A percentile compares a stretch with the other conserved stretches of the same genome.
Conservation (phyloP, 768 basidiomycete genomes). For the Tricholoma saponaceum region DNA sequence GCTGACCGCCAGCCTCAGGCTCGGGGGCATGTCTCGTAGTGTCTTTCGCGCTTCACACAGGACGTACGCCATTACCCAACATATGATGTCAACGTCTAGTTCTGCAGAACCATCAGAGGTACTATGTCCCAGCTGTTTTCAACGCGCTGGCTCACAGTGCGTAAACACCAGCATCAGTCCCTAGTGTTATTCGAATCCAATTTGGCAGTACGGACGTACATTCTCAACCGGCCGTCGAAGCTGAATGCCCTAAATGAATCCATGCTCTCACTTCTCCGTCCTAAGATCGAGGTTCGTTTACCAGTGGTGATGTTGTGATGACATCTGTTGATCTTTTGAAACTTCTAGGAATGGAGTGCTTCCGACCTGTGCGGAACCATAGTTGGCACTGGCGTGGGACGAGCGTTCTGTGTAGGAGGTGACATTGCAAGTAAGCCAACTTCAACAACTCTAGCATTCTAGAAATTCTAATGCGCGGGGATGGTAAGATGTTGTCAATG, state of each 20-base stretch:
- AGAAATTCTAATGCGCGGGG: neutral
- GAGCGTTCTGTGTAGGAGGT: conserved; percentile 92
- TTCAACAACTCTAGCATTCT: conserved; percentile 2
- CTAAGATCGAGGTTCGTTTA: conserved; percentile 68
- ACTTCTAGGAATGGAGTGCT: conserved; percentile 66
- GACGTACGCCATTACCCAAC: conserved; percentile 41
- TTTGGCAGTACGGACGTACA: conserved; percentile 59
- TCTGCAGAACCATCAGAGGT: conserved; percentile 32
- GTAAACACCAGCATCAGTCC: conserved; percentile 26
- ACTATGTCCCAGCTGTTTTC: conserved; percentile 12
- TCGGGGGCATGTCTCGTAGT: conserved; percentile 40
- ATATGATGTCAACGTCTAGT: conserved; percentile 41
- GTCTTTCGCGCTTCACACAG: conserved; percentile 34
- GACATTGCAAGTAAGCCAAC: conserved; percentile 77
- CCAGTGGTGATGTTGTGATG: conserved; percentile 1
- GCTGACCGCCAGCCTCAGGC: conserved; percentile 23
- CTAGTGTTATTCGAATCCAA: conserved; percentile 70
- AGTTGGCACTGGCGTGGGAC: conserved; percentile 64
- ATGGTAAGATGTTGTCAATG: conserved; percentile 48
- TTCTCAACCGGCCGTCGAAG: conserved; percentile 76
- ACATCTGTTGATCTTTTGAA: conserved; percentile 10
- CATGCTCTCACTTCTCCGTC: conserved; percentile 70
- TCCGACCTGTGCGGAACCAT: conserved; percentile 71
- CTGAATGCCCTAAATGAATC: conserved; percentile 77
- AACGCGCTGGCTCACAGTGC: conserved; percentile 7